Evolutionary conservation across 495 filamentous ascomycete genomes (phyloP), one percentile per base, ranked within the genome.

Genomic region (Penicillium chermesinum): DNA sequence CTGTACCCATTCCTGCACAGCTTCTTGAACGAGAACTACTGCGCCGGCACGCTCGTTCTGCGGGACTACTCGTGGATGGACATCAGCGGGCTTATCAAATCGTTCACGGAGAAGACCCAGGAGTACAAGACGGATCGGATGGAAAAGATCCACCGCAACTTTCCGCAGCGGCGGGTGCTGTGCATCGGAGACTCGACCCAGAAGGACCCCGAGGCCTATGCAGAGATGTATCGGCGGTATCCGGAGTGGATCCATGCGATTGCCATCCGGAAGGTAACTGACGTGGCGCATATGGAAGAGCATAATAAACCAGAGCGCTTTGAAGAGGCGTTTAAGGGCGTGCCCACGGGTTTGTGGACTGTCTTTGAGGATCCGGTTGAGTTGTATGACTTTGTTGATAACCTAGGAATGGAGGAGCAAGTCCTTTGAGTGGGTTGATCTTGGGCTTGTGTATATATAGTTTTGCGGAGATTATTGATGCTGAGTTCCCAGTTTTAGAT

Each of bases 101-200:
- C 80, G 14, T 79, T 95, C 13, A 94, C 88, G 0, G 73, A 88
- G 34, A 85, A 87, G 19, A 95, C 89, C 0, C 74, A 94, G 67
- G 80, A 83, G 45, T 97, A 96, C 69, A 97, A 97, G 60, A 75
- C 84, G n/a, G 78, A 82, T 42, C 80, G 85, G 14, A 88, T 95
- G 59, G 74, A 79, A 43, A 87, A 88, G 66, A 78, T 96, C 35
- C 78, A 86, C 46, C 49, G 59, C 1, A 88, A 84, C 83, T 74
- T 96, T 46, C 91, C 91, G 7, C 72, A 75, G 38, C 72, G 89
- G 36, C 86, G 86, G 50, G 83, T 93, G 67, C 76, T 97, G 17
- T 85, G 82, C 54, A 80, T 97, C 50, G 91, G 91, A 0, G 91
- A 97, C 61, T 89, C 84, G 30, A 96, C 91, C 9, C 91, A 97